These are phyloP conservation scores for Aphanoascus verrucosus DNA, from an alignment of 2,329 filamentous ascomycete species.

Conservation along the genomic window DNA sequence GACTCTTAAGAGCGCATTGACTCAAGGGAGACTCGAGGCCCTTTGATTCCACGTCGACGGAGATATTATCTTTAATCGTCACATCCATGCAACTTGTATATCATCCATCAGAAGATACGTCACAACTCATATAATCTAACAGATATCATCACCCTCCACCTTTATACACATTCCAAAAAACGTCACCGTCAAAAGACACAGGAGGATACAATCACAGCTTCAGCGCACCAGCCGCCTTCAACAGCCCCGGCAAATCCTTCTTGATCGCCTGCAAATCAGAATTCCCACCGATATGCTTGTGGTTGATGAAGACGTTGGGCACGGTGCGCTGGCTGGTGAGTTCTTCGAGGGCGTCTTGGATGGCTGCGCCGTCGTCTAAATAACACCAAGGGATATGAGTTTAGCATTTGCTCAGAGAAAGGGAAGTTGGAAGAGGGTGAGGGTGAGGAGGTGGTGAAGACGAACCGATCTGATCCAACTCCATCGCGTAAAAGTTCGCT, in stretches of 20 bases:
- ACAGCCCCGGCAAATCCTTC: constrained; percentile 51
- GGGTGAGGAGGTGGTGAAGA: constrained; percentile 20
- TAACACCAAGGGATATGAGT: neutral
- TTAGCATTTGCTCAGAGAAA: neutral
- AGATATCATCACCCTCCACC: no score
- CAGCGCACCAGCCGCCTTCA: constrained; percentile 54
- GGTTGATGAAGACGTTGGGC: constrained; percentile 85
- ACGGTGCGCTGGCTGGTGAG: constrained; percentile 79
- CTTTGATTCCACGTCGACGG: no score
- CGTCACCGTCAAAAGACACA: no score
- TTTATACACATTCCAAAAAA: no score
- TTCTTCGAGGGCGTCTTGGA: constrained; percentile 73
- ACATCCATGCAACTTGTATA: no score
- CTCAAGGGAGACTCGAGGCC: no score
- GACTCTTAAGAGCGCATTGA: no score
- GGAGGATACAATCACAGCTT: constrained; percentile 24
- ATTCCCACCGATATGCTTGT: constrained; percentile 94
- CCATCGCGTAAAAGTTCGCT: constrained; percentile 63
- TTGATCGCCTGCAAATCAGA: constrained; percentile 67
- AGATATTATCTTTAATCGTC: no score
- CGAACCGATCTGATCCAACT: constrained; percentile 77
- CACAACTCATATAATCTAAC: no score
- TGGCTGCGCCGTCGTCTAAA: constrained; percentile 65
- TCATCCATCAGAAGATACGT: no score
- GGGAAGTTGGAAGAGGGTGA: neutral